Conservation (phyloP, 208 protist species). For the Crithidia mellificae region DNA sequence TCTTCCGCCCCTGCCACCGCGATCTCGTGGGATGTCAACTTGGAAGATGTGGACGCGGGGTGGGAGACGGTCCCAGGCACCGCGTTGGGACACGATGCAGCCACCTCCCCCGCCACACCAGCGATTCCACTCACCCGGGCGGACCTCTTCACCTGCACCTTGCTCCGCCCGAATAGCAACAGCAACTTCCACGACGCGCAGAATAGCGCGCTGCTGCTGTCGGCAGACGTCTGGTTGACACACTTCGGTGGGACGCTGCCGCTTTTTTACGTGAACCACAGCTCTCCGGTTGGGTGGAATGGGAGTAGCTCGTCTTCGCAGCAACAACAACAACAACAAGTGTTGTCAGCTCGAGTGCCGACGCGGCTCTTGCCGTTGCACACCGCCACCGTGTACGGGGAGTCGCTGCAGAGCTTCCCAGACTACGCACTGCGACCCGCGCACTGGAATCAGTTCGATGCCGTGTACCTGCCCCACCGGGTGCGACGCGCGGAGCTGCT, state of each 20-base stretch:
- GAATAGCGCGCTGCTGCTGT: slow-evolving; percentile 17
- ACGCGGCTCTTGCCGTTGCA: slow-evolving; percentile 24
- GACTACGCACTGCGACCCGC: slow-evolving; percentile 7
- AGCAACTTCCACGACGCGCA: not conserved
- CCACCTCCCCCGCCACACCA: too few relatives aligned
- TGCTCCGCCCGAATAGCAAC: not conserved
- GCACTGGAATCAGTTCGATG: slow-evolving; percentile 31
- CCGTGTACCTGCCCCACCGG: slow-evolving; percentile 10
- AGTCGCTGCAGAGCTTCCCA: slow-evolving; percentile 20
- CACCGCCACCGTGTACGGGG: slow-evolving; percentile 17
- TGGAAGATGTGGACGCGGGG: slow-evolving; percentile 28
- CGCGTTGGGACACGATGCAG: not conserved
- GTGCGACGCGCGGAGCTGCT: too few relatives aligned
- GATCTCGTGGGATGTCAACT: slow-evolving; percentile 12
- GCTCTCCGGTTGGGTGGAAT: not conserved
- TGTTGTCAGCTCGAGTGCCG: not conserved
- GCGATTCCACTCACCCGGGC: not conserved
- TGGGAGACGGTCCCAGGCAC: not conserved
- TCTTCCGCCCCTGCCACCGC: not conserved
- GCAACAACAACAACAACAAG: too few relatives aligned
- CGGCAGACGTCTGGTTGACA: slow-evolving; percentile 19
- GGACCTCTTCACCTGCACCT: slow-evolving; percentile 21
- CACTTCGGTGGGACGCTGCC: slow-evolving; percentile 9
- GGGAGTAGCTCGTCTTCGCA: not conserved
- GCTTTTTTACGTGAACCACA: slow-evolving; percentile 1